phyloP scores from a whole-genome alignment of 208 protist species.

The Perkinsela sp. region DNA sequence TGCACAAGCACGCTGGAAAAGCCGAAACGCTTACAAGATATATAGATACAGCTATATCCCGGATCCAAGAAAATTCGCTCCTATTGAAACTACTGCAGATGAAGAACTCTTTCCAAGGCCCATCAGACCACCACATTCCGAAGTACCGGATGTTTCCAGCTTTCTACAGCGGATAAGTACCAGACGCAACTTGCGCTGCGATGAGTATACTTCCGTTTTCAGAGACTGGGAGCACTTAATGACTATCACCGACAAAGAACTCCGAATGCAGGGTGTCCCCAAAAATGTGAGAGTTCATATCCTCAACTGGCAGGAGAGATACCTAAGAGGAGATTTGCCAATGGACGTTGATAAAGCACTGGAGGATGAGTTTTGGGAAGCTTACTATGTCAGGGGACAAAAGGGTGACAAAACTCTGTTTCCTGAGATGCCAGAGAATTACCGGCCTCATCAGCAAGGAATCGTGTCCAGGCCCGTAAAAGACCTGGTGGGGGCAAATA shows the following conservation, averaged over 20 bases:
- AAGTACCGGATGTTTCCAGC: slow-evolving; percentile 50
- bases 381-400: background rate
- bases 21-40: slow-evolving; percentile 40
- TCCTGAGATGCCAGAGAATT: slow-evolving; percentile 61
- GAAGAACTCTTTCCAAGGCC: slow-evolving; percentile 39
- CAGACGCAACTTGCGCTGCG: slow-evolving; percentile 35
- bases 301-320: slow-evolving; percentile 5
- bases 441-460: slow-evolving; percentile 57
- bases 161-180: slow-evolving; percentile 57
- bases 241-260: slow-evolving; percentile 41
- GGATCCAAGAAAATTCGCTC: slow-evolving; percentile 53
- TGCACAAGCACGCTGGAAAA: slow-evolving; percentile 7
- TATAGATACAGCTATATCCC: slow-evolving; percentile 72
- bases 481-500: slow-evolving; percentile 57
- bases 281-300: slow-evolving; percentile 29
- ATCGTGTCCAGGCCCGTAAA: slow-evolving; percentile 50
- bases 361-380: background rate
- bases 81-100: slow-evolving; percentile 40
- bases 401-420: slow-evolving; percentile 27
- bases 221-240: slow-evolving; percentile 68
- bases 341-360: background rate
- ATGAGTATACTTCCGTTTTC: slow-evolving; percentile 55
- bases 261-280: slow-evolving; percentile 37
- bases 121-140: slow-evolving; percentile 41
- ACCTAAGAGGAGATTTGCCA: background rate